Conservation (phyloP, 2,329 filamentous ascomycete genomes). For the Monilinia fructigena region DNA sequence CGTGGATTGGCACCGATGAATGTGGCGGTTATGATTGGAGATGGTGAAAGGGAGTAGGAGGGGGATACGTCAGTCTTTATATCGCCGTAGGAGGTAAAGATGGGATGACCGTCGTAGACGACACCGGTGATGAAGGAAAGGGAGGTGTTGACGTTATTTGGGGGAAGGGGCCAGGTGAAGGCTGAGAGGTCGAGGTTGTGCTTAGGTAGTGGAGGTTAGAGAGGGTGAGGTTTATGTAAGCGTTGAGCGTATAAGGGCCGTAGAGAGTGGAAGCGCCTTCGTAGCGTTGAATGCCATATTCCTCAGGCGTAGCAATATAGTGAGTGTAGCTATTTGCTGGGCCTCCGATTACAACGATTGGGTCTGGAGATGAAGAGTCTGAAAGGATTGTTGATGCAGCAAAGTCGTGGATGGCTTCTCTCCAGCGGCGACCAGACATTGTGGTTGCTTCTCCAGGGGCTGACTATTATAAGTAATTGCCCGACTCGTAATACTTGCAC, state of each 20-base stretch:
- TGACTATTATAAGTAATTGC: constrained; percentile 78
- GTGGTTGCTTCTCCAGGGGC: constrained; percentile 87
- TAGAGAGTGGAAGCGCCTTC: constrained; percentile 93
- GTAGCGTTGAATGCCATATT: constrained; percentile 83
- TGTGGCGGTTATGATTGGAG: constrained; percentile 54
- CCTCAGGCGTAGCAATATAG: constrained; percentile 73
- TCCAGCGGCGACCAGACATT: constrained; percentile 89
- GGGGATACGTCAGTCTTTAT: constrained; percentile 55
- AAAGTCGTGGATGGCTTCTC: constrained; percentile 62
- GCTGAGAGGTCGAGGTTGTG: constrained; percentile 46
- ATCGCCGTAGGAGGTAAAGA: constrained; percentile 69
- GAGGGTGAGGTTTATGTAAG: constrained; percentile 85
- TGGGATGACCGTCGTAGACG: constrained; percentile 65
- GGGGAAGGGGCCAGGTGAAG: constrained; percentile 61
- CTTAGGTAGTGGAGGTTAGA: constrained; percentile 66
- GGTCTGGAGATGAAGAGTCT: constrained; percentile 47
- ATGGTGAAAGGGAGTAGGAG: constrained; percentile 58
- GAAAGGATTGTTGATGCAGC: constrained; percentile 44
- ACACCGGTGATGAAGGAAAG: constrained; percentile 80
- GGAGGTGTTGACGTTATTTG: constrained; percentile 74
- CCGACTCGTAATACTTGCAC: constrained; percentile 83
- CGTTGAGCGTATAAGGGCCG: constrained; percentile 76
- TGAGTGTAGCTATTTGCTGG: constrained; percentile 89
- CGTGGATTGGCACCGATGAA: constrained; percentile 89
- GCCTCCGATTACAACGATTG: constrained; percentile 80